A percentile compares a stretch with the other conserved stretches of the same genome.
phyloP scores from a whole-genome alignment of 345 rosid genomes.

The Salix arbutifolia region DNA sequence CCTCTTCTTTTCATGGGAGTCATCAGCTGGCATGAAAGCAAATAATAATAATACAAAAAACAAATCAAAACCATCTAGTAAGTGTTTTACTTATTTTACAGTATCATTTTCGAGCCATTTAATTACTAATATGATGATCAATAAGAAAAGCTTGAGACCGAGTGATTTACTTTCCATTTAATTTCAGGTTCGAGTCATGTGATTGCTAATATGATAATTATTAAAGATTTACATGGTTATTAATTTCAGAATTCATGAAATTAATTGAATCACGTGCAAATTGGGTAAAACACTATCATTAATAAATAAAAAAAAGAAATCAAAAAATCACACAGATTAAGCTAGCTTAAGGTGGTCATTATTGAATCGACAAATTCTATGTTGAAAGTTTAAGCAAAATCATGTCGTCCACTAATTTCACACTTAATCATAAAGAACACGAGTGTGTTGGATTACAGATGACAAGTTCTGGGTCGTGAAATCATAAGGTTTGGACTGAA shows the following conservation, averaged over 20 bases:
- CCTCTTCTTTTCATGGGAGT: not conserved
- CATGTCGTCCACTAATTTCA: not conserved
- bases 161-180: fast-evolving
- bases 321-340: not conserved
- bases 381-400: not conserved
- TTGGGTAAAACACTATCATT: fast-evolving
- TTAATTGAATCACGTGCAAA: fast-evolving
- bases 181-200: fast-evolving
- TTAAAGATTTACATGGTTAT: no score
- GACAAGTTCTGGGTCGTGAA: not conserved
- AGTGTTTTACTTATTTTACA: no score
- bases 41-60: not conserved
- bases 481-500: not conserved
- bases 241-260: no score
- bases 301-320: no score
- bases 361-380: not conserved
- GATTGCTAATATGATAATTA: no score
- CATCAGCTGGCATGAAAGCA: not conserved
- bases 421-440: not conserved
- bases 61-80: not conserved
- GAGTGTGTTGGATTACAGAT: not conserved
- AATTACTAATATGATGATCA: no score
- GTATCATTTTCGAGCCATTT: fast-evolving
- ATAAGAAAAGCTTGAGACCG: fast-evolving
- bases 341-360: not conserved